Conservation (phyloP, 306 rosid genomes). For the Medicago truncatula region MtrunA17r5.0-ANR NC_053047.1:14967501-14968000, state of each 20-base stretch:
- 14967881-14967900: constrained; percentile 72
- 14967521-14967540: background rate
- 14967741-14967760: constrained; percentile 1
- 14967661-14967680: background rate
- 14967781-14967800: constrained; percentile 4
- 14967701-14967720: background rate
- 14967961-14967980: constrained; percentile 68
- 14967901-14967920: constrained; percentile 66
- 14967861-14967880: constrained; percentile 67
- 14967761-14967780: constrained; percentile 12
- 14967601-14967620: background rate
- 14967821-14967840: constrained; percentile 58
- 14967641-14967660: background rate
- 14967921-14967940: constrained; percentile 69
- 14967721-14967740: background rate
- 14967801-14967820: constrained; percentile 71
- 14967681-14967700: background rate
- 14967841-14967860: constrained; percentile 65
- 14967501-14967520: constrained; percentile 62
- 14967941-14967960: constrained; percentile 75
- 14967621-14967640: background rate
- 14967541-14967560: background rate
- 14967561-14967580: background rate
- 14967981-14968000: constrained; percentile 64
- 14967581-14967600: background rate